Percentiles rank a stretch among this genome's conserved stretches.
These are phyloP conservation scores for Petrea volubilis DNA, from an alignment of 257 asterid genomes.

Conservation along the genomic window DNA sequence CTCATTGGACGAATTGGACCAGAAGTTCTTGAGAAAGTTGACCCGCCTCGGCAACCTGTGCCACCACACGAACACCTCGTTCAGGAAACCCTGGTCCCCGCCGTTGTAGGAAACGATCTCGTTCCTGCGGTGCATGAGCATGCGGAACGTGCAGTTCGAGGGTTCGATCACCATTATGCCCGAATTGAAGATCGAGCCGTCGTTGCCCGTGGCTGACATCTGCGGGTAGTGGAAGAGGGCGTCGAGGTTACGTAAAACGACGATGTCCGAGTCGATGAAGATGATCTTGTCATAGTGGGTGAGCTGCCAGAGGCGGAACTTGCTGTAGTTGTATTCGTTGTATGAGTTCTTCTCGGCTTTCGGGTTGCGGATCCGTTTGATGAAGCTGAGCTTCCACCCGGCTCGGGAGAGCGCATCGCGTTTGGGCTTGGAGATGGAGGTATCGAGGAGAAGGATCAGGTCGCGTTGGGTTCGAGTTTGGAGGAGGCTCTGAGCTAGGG, in stretches of 20 bases:
- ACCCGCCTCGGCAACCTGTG: constrained; percentile 42
- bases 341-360: constrained; percentile 31
- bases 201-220: constrained; percentile 42
- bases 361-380: constrained; percentile 41
- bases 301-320: constrained; percentile 46
- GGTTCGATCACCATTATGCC: constrained; percentile 51
- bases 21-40: constrained; percentile 37
- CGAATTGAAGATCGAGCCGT: constrained; percentile 35
- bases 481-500: constrained; percentile 53
- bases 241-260: constrained; percentile 36
- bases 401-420: constrained; percentile 29
- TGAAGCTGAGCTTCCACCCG: constrained; percentile 40
- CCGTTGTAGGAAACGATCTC: constrained; percentile 41
- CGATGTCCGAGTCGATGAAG: constrained; percentile 38
- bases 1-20: constrained; percentile 36
- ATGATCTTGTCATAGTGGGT: constrained; percentile 38
- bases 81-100: constrained; percentile 43
- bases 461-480: constrained; percentile 49
- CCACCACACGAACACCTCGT: constrained; percentile 46
- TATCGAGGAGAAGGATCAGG: constrained; percentile 53
- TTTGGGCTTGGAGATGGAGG: constrained; percentile 27
- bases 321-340: constrained; percentile 46
- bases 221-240: constrained; percentile 36
- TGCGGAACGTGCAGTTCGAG: constrained; percentile 40
- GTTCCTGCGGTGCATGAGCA: constrained; percentile 32